These are phyloP conservation scores for Holtermannia corniformis DNA, from an alignment of 768 basidiomycete species.

Conservation along the genomic window DNA sequence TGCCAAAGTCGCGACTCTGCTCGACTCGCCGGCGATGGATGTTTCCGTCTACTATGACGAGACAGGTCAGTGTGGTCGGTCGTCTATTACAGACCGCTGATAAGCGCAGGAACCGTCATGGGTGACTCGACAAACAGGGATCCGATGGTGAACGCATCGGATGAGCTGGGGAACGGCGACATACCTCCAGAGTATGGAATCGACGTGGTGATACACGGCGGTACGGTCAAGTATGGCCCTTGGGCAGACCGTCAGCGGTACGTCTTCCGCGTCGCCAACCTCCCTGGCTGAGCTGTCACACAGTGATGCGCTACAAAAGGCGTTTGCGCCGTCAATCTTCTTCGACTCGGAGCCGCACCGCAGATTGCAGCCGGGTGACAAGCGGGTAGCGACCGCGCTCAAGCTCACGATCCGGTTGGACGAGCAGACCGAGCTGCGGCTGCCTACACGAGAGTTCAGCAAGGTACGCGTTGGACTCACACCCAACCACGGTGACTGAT, in stretches of 20 bases:
- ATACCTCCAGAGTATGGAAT: conserved; percentile 87
- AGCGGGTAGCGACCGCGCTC: conserved; percentile 70
- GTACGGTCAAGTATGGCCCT: conserved; percentile 74
- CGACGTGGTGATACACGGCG: conserved; percentile 69
- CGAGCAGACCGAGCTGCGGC: conserved; percentile 62
- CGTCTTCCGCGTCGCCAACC: conserved; percentile 3
- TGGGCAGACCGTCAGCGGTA: conserved; percentile 94
- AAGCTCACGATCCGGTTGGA: conserved; percentile 72
- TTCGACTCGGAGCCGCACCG: conserved; percentile 53
- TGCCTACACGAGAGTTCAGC: conserved; percentile 87
- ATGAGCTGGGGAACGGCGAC: conserved; percentile 79
- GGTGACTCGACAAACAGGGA: conserved; percentile 6
- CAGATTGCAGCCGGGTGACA: conserved; percentile 58
- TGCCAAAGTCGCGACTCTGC: conserved; percentile 70
- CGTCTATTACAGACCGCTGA: background rate
- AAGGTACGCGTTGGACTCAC: conserved; percentile 49
- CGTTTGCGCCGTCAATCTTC: conserved; percentile 76
- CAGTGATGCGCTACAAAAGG: conserved; percentile 64
- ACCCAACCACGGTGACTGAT: too few species aligned
- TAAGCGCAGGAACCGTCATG: conserved; percentile 18
- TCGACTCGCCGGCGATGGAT: conserved; percentile 68
- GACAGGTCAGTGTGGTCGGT: conserved; percentile 50
- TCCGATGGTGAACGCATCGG: conserved; percentile 20
- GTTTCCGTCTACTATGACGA: conserved; percentile 75
- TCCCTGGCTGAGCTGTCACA: background rate